phyloP scores from a whole-genome alignment of 345 rosid species.

The Dipteronia sinensis region DNA sequence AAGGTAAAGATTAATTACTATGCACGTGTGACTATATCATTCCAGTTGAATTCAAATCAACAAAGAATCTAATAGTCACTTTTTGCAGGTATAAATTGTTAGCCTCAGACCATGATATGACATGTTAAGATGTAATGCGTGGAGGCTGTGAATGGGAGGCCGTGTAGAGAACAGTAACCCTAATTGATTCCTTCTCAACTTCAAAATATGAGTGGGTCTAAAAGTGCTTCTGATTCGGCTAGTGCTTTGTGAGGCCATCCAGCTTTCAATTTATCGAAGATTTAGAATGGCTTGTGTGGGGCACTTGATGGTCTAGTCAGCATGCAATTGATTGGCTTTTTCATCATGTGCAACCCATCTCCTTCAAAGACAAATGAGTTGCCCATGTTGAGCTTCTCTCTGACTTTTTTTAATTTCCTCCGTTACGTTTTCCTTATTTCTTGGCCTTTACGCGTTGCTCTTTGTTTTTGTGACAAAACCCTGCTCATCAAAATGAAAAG shows the following conservation, averaged over 20 bases:
- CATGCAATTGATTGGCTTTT: constrained; percentile 1
- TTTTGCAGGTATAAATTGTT: neutral
- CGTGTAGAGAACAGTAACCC: neutral
- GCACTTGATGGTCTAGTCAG: constrained; percentile 17
- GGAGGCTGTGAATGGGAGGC: neutral
- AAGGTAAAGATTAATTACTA: no score
- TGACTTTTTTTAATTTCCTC: neutral
- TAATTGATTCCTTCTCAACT: neutral
- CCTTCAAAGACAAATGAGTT: constrained; percentile 40
- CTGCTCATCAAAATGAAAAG: neutral
- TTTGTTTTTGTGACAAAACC: constrained; percentile 25
- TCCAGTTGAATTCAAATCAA: no score
- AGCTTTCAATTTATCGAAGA: neutral
- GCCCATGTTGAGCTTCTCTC: constrained; percentile 27
- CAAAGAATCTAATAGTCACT: no score
- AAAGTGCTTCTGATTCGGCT: neutral
- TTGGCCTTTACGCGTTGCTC: constrained; percentile 33
- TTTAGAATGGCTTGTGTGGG: neutral
- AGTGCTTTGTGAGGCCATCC: neutral
- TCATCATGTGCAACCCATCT: constrained; percentile 47
- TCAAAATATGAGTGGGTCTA: neutral
- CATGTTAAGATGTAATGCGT: neutral
- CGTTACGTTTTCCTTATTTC: constrained; percentile 19
- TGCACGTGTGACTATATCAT: no score
- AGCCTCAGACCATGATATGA: neutral